Base-by-base conservation (phyloP, 2,329 filamentous ascomycete species). In the Calonectria crousiana region DNA sequence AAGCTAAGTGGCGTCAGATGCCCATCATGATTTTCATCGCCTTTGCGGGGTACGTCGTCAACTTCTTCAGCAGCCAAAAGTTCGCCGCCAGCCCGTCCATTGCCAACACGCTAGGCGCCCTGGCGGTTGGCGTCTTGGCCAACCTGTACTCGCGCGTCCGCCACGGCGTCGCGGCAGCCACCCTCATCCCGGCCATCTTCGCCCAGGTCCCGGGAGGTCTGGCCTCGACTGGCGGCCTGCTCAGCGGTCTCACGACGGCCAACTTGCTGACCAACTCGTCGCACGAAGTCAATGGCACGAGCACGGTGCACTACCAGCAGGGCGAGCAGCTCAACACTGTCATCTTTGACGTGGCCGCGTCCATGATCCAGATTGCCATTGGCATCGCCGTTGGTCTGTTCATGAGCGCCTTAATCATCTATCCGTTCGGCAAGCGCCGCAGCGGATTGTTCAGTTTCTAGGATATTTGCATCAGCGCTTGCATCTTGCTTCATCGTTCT, bases 1-100 rank as follows among this genome's bases (percentile, higher is more conserved):
- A 96, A 78, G 94, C 93, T 49, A 95, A 95, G 83, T 95, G 92
- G 91, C 94, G 92, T 78, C 95, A 97, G 82, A 91, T 93, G 78
- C 95, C 95, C 0, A 88, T 94, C 67, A 96, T 96, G 94, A 85
- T 95, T 2, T 49, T 92, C 60, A 95, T 97, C 70, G 91, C 94
- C 1, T 90, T 94, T 72, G 88, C 90, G 0, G 95, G 95, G 4
- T 96, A 95, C 81, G 84, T 95, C 4, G 93, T 95, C 78, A 96
- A 94, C 82, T 95, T 91, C 84, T 95, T 94, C 85, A 92, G 90
- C 60, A 90, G 90, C 20, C 86, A 89, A 30, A 91, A 88, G 51
- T 95, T 96, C 81, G 85, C 88, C 8, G 91, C 89, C 30, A 95
- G 94, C 74, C 91, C 93, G 0, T 94, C 96, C 80, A 91, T 97